Percentiles rank a stretch among this genome's conserved stretches.
Conservation (phyloP, 306 rosid species). For the Quercus mongolica region DNA sequence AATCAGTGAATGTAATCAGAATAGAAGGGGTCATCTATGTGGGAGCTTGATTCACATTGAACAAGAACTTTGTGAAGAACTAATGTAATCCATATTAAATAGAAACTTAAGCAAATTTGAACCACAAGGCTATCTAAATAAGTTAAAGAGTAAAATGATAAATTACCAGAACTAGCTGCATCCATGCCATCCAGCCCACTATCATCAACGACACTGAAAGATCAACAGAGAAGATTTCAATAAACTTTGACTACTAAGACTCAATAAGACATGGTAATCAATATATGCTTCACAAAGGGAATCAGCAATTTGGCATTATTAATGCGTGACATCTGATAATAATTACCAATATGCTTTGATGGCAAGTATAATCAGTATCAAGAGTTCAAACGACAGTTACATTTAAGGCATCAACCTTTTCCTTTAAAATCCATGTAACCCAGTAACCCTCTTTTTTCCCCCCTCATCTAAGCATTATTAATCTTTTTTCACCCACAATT, state of each 20-base stretch:
- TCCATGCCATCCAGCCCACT: conserved; percentile 33
- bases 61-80: neutral
- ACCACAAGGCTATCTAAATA: neutral
- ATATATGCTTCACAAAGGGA: neutral
- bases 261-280: neutral
- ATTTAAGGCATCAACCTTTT: neutral
- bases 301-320: neutral
- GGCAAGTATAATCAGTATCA: neutral
- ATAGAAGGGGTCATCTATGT: neutral
- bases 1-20: neutral
- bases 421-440: neutral
- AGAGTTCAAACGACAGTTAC: neutral
- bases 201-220: conserved; percentile 72
- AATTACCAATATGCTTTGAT: neutral
- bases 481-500: neutral
- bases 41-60: neutral
- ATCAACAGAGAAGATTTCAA: conserved; percentile 18
- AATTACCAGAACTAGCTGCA: conserved; percentile 54
- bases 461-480: neutral
- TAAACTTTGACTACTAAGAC: conserved; percentile 8
- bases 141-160: conserved; percentile 7
- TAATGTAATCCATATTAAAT: neutral
- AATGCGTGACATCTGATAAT: too few relatives aligned
- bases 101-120: neutral
- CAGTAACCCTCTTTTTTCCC: neutral